Conservation (phyloP, 306 rosid species). For the Cucumis hystrix region DNA sequence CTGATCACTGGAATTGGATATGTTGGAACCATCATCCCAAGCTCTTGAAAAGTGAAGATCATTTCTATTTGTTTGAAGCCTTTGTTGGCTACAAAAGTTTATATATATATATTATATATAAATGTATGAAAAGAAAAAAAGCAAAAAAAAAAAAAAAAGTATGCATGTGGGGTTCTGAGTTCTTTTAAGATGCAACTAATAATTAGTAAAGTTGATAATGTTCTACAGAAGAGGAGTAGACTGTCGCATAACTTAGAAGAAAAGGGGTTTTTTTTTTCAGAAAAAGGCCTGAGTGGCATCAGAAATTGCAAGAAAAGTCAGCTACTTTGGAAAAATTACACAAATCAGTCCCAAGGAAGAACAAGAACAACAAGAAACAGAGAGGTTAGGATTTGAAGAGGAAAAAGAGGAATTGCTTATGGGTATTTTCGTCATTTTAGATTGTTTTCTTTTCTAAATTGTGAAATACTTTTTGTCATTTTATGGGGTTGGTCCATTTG, state of each 20-base stretch:
- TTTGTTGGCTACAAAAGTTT: not conserved
- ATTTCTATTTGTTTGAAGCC: not conserved
- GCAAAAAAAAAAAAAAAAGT: not conserved
- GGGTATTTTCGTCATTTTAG: slow-evolving; percentile 3
- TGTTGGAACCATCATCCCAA: slow-evolving; percentile 88
- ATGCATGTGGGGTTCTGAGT: not conserved
- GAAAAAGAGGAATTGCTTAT: not conserved
- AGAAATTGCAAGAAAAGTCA: not conserved
- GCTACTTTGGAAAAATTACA: slow-evolving; percentile 13
- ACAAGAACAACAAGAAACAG: slow-evolving; percentile 17
- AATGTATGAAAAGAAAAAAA: not conserved
- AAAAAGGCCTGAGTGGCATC: slow-evolving; percentile 11
- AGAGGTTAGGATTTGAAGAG: slow-evolving; percentile 29
- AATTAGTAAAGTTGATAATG: not conserved
- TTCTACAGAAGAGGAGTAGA: not conserved
- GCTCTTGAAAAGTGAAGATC: slow-evolving; percentile 11
- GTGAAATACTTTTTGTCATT: slow-evolving; percentile 39
- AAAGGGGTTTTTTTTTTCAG: not conserved
- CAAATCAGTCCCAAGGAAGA: slow-evolving; percentile 15
- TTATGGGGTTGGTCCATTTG: slow-evolving; percentile 21
- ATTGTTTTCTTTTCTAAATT: slow-evolving; percentile 24
- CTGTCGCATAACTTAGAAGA: slow-evolving; percentile 6
- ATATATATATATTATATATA: not conserved
- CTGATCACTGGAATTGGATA: slow-evolving; percentile 83
- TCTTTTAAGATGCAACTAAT: not conserved